Percentiles rank a stretch among this genome's conserved stretches.
These are phyloP conservation scores for Tolypocladium paradoxum DNA, from an alignment of 2,329 filamentous ascomycete genomes.

Conservation along the genomic window DNA sequence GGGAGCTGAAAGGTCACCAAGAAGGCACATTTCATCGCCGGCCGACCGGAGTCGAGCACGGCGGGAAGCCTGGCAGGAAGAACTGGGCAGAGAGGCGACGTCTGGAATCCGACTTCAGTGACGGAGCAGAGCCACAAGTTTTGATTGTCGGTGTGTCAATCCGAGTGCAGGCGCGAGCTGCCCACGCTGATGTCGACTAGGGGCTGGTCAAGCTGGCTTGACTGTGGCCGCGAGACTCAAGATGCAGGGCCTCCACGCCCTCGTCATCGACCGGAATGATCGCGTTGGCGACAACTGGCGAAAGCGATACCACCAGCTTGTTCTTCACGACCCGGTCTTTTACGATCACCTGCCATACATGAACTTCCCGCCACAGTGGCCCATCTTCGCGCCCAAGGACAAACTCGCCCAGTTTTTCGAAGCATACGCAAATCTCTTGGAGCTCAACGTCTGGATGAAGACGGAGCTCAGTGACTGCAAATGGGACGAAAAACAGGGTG, in stretches of 20 bases:
- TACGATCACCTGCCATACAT: slow-evolving; percentile 54
- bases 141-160: slow-evolving; percentile 43
- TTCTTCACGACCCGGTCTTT: slow-evolving; percentile 58
- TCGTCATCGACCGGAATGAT: slow-evolving; percentile 49
- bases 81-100: slow-evolving; percentile 50
- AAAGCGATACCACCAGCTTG: slow-evolving; percentile 50
- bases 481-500: slow-evolving; percentile 37
- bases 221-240: slow-evolving; percentile 47
- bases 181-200: slow-evolving; percentile 16
- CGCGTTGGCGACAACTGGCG: slow-evolving; percentile 56
- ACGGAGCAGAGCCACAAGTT: slow-evolving; percentile 41
- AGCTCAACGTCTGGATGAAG: slow-evolving; percentile 56
- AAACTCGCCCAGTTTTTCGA: slow-evolving; percentile 62
- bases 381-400: slow-evolving; percentile 61
- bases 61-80: slow-evolving; percentile 35
- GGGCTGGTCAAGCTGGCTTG: slow-evolving; percentile 50
- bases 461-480: slow-evolving; percentile 35
- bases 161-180: neutral
- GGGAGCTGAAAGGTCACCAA: slow-evolving; percentile 41
- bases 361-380: slow-evolving; percentile 54
- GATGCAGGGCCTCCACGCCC: slow-evolving; percentile 41
- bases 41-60: slow-evolving; percentile 46
- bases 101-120: slow-evolving; percentile 34
- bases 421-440: slow-evolving; percentile 51
- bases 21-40: slow-evolving; percentile 36